phyloP scores from a whole-genome alignment of 179 eudicot species.

The Carnegiea gigantea region DNA sequence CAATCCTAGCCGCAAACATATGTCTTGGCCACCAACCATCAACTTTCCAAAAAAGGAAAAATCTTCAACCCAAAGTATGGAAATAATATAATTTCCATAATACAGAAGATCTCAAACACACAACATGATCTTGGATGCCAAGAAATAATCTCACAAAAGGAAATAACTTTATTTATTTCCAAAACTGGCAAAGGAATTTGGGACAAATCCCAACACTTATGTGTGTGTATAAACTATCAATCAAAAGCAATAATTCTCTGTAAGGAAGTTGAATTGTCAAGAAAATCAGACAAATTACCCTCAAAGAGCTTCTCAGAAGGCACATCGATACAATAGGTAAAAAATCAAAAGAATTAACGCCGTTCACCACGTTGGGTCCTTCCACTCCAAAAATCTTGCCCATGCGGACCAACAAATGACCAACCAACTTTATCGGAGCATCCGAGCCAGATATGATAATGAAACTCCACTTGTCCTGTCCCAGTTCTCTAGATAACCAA shows the following conservation, averaged over 20 bases:
- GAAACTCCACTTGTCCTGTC: constrained; percentile 1
- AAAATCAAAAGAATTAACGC: constrained; percentile 8
- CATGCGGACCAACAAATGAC: not conserved
- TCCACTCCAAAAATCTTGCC: not conserved
- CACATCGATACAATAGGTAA: constrained; percentile 17
- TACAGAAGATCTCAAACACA: too few relatives aligned
- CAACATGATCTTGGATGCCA: too few relatives aligned
- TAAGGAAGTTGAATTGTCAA: not conserved
- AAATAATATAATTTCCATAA: too few relatives aligned
- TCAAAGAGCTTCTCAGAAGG: constrained; percentile 14
- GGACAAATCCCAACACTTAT: too few relatives aligned
- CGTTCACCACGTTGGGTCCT: constrained; percentile 6
- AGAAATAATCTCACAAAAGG: too few relatives aligned
- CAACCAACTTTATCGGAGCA: not conserved
- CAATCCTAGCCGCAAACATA: too few relatives aligned
- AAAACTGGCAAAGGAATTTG: too few relatives aligned
- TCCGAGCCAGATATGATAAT: not conserved
- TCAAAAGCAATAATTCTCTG: constrained; percentile 1
- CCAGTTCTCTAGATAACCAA: not conserved
- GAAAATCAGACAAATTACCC: not conserved
- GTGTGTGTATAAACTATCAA: not conserved
- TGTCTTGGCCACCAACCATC: too few relatives aligned
- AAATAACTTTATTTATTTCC: too few relatives aligned
- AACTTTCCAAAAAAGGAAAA: too few relatives aligned
- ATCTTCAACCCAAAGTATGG: too few relatives aligned